Percentiles rank a stretch among this genome's conserved stretches.
These are phyloP conservation scores for Aphanoascus verrucosus DNA, from an alignment of 2,329 filamentous ascomycete species.

Conservation along the genomic window DNA sequence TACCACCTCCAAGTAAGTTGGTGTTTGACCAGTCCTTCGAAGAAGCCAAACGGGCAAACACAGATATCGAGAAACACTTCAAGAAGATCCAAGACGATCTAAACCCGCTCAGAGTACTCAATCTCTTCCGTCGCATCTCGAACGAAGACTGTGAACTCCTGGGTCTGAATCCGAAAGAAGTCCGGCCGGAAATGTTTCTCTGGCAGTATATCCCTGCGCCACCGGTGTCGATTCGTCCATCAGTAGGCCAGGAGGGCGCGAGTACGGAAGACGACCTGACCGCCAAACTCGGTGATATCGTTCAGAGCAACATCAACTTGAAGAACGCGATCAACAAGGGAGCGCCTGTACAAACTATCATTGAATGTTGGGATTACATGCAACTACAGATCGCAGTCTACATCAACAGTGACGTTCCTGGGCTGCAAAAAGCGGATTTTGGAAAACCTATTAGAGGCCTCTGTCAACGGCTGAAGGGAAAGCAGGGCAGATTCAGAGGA, in stretches of 20 bases:
- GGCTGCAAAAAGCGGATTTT: conserved; percentile 75
- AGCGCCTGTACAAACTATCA: conserved; percentile 74
- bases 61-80: conserved; percentile 79
- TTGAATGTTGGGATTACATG: conserved; percentile 97
- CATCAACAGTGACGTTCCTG: conserved; percentile 92
- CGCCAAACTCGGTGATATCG: conserved; percentile 91
- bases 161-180: conserved; percentile 75
- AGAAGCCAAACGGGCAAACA: conserved; percentile 63
- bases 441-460: conserved; percentile 87
- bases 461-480: conserved; percentile 90
- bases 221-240: conserved; percentile 86
- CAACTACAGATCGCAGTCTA: conserved; percentile 95
- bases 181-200: conserved; percentile 89
- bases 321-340: conserved; percentile 72
- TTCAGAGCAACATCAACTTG: conserved; percentile 82
- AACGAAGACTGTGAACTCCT: conserved; percentile 81
- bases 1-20: conserved; percentile 68
- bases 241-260: conserved; percentile 81
- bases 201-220: conserved; percentile 95
- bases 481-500: conserved; percentile 92
- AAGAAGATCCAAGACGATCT: conserved; percentile 91
- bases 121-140: conserved; percentile 80
- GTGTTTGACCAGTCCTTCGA: conserved; percentile 78
- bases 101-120: conserved; percentile 77
- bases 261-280: conserved; percentile 96